Base-by-base conservation (phyloP, 192 early-diverging fungal species). In the Chytriomyces confervae region DNA sequence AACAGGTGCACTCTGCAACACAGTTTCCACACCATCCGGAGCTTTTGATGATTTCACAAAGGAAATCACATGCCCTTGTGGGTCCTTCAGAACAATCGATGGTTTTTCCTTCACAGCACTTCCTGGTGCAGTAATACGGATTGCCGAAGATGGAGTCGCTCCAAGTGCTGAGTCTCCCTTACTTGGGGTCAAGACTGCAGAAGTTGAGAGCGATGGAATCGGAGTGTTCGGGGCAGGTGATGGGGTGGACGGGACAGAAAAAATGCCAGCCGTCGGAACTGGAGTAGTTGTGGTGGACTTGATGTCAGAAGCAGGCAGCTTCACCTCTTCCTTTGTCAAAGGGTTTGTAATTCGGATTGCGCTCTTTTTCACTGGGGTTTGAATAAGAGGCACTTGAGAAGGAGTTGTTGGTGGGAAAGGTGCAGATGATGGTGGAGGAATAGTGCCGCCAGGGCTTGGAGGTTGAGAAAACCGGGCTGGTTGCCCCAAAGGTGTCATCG, bases 261-360 rank as follows among this genome's bases (percentile, higher is more conserved):
- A 79, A 29, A 53, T 62, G 6, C 84, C 84, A 23, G 77, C 8
- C n/a, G 53, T 63, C 5, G 64, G 62, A 5, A 80, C 79, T 23
- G 83, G 77, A 0, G 85, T 82, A 16, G 81, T 80, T 61, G 80
- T 80, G 1, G 82, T 82, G 0, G 81, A 82, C 73, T 86, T 83
- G n/a, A 75, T 79, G 18, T 82, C 85, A 45, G 83, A 71, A 18
- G 76, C 51, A 8, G 66, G 65, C 24, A 90, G 82, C 72, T 92
- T 89, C 64, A 94, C 82, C 73, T 91, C 89, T 74, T 92, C 85
- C 79, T 88, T 90, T 53, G 92, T 93, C 3, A 87, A 84, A 0
- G 93, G 93, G 70, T 93, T 89, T 73, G 93, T 90, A 79, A 95
- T 95, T 62, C 88, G 86, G 78, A 95, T 92, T 6, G 90, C 87